A percentile compares a stretch with the other conserved stretches of the same genome.
Evolutionary conservation across 2,329 filamentous ascomycete genomes (phyloP).

Genomic region (Boeremia lycopersici): DNA sequence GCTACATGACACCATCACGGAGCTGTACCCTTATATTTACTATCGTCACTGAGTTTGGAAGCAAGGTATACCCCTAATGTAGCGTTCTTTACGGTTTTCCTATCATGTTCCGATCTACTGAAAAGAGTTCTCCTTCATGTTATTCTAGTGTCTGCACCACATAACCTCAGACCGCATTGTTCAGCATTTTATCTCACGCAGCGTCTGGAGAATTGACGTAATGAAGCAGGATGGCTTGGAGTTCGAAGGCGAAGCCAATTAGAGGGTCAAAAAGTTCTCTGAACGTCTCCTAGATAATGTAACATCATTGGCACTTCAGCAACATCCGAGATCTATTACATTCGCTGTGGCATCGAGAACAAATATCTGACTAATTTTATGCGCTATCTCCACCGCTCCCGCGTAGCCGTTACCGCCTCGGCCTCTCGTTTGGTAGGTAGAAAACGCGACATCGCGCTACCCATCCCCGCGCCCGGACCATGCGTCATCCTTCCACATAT

Average conservation of each 20-base stretch:
- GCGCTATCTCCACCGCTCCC: conserved; percentile 1
- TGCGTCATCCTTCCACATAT: conserved; percentile 11
- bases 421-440: conserved; percentile 2
- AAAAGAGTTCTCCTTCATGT: conserved; percentile 11
- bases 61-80: conserved; percentile 47
- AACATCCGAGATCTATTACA: not conserved
- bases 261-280: conserved; percentile 15
- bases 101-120: conserved; percentile 12
- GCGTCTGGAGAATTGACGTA: conserved; percentile 20
- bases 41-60: conserved; percentile 31
- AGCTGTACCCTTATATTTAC: conserved; percentile 27
- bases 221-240: conserved; percentile 21
- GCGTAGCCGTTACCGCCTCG: conserved; percentile 5
- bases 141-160: conserved; percentile 12
- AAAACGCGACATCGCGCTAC: conserved; percentile 6
- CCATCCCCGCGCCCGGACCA: conserved; percentile 8
- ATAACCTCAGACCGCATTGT: conserved; percentile 4
- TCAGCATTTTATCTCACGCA: conserved; percentile 8
- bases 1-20: conserved; percentile 47
- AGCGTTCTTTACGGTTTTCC: conserved; percentile 31
- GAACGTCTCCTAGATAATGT: conserved; percentile 14
- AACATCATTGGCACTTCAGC: conserved; percentile 7
- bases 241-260: conserved; percentile 17
- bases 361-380: not conserved
- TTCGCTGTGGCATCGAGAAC: not conserved